Evolutionary conservation across 1,139 yeast genomes (phyloP).

Genomic region (Hyphopichia wangnamkhiaoensis): DNA sequence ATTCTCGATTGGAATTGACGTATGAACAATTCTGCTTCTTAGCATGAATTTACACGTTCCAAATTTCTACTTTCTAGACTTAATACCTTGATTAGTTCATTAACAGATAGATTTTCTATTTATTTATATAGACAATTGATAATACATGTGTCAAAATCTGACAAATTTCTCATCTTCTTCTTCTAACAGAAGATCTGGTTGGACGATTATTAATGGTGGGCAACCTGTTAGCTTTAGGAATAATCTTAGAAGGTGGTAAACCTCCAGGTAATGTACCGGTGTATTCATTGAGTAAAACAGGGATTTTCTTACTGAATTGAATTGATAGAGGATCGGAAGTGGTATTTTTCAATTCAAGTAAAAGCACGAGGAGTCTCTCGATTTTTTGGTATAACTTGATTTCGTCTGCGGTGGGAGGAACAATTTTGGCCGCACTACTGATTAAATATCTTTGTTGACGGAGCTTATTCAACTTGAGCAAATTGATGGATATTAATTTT

Average conservation of each 20-base stretch:
- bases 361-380: constrained; percentile 32
- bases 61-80: neutral
- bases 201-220: constrained; percentile 44
- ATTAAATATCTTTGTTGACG: constrained; percentile 58
- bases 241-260: constrained; percentile 23
- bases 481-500: constrained; percentile 53
- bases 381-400: constrained; percentile 43
- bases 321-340: constrained; percentile 32
- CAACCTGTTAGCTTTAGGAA: constrained; percentile 29
- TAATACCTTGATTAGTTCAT: neutral
- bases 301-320: constrained; percentile 49
- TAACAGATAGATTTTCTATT: neutral
- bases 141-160: neutral
- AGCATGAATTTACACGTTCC: neutral
- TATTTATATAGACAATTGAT: neutral
- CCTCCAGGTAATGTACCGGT: constrained; percentile 78
- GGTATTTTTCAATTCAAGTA: constrained; percentile 30
- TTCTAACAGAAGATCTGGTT: constrained; percentile 23
- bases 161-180: constrained; percentile 17
- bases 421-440: constrained; percentile 29
- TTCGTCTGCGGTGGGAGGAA: constrained; percentile 32
- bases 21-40: too few relatives aligned
- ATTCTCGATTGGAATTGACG: constrained; percentile 70
- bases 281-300: constrained; percentile 73
- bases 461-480: constrained; percentile 60